Evolutionary conservation across 1,139 yeast species (phyloP), one percentile per base, ranked within the genome.

Genomic region (Kodamaea sp.): DNA sequence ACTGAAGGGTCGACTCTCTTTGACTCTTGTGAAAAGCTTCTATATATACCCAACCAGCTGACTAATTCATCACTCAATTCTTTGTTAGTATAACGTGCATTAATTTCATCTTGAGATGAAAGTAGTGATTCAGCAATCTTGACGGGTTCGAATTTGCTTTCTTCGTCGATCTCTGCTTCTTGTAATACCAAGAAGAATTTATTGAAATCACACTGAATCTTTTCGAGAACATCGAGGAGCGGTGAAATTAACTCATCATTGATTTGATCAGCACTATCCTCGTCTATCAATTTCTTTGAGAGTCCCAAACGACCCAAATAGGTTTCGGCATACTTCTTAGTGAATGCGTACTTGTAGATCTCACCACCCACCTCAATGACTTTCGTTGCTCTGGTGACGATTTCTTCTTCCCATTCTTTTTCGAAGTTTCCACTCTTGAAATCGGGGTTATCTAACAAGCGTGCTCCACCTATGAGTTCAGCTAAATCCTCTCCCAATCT

Each of bases 401-500:
- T 66, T 3, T 57, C 50, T 4, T 73, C 76, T 39, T 78, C 78
- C 59, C 73, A 63, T 18, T 74, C 79, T 15, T 68, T 65, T 22
- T 66, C 63, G 9, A 77, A 51, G 5, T 62, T 43, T 8, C 57
- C 70, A 4, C 43, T 34, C 9, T 57, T 46, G 28, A 64, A 61
- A 7, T 50, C 48, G 1, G 62, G 56, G 32, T 73, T 70, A 23
- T 76, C 70, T 3, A 80, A 54, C 11, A 74, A 48, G 11, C 63
- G 65, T 7, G 70, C 60, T 1, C 83, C 88, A 4, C 95, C 96
- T 18, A 90, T 65, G 13, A 90, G 68, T 51, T 86, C 90, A 0
- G 89, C 92, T 46, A 90, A 56, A 39, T 84, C 80, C 54, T 92
- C 96, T 2, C 95, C 97, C 15, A 90, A 66, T 43, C 94, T 76